A percentile compares a stretch with the other conserved stretches of the same genome.
Evolutionary conservation across 257 asterid species (phyloP).

Genomic region (Nicotiana tabacum): DNA sequence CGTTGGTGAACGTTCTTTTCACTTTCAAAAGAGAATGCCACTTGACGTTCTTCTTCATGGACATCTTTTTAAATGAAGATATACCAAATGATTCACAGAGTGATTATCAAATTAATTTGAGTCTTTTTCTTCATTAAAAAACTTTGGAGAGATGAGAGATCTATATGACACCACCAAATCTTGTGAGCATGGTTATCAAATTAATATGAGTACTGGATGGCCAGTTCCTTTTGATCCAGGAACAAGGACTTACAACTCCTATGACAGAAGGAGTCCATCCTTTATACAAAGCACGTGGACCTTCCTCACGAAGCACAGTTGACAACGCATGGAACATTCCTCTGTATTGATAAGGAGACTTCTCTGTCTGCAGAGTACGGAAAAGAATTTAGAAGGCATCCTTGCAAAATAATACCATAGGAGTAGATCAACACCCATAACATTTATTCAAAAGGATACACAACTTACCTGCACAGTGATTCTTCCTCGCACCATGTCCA

Average conservation of each 20-base stretch:
- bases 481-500: constrained; percentile 98
- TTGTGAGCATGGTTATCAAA: neutral
- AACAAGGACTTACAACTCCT: constrained; percentile 77
- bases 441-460: neutral
- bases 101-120: neutral
- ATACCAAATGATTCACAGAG: neutral
- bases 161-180: neutral
- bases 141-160: neutral
- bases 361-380: constrained; percentile 61
- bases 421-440: neutral
- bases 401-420: neutral
- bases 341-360: constrained; percentile 84
- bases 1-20: neutral
- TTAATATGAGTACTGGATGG: neutral
- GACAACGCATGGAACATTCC: constrained; percentile 94
- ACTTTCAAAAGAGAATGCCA: neutral
- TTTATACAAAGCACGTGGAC: constrained; percentile 86
- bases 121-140: neutral
- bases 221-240: neutral
- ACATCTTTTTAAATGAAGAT: neutral
- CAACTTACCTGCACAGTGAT: constrained; percentile 78
- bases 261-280: constrained; percentile 99
- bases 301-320: constrained; percentile 97
- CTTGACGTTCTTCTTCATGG: neutral
- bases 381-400: constrained; percentile 7